phyloP scores from a whole-genome alignment of 768 basidiomycete species.

The Pisolithus sp. region DNA sequence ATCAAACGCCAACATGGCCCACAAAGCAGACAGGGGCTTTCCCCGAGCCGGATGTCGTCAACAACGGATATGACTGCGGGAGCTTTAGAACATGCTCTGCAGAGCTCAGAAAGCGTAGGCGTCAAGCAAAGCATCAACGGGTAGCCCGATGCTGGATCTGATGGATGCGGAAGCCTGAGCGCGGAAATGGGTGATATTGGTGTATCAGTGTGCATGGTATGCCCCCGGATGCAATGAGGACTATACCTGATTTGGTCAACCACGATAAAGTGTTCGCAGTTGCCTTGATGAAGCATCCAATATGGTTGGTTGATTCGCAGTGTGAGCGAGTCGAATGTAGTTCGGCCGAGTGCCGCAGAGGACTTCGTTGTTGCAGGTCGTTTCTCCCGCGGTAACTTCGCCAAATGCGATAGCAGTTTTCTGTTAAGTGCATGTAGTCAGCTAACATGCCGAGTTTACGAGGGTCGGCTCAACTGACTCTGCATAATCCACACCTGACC shows the following conservation, averaged over 20 bases:
- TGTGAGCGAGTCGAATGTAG: slow-evolving; percentile 45
- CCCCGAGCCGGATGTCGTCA: slow-evolving; percentile 68
- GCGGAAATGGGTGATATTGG: slow-evolving; percentile 3
- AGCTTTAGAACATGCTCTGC: slow-evolving; percentile 63
- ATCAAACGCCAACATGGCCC: slow-evolving; percentile 66
- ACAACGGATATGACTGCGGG: slow-evolving; percentile 64
- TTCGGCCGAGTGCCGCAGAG: slow-evolving; percentile 39
- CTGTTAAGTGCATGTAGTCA: slow-evolving; percentile 26
- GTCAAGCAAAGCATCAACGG: slow-evolving; percentile 64
- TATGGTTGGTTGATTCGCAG: slow-evolving; percentile 72
- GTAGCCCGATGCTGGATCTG: slow-evolving; percentile 53
- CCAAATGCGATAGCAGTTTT: slow-evolving; percentile 38
- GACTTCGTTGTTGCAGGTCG: slow-evolving; percentile 31
- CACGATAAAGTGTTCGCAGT: slow-evolving; percentile 75
- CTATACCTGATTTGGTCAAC: slow-evolving; percentile 65
- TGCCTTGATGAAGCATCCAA: slow-evolving; percentile 74
- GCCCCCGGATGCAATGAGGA: not conserved
- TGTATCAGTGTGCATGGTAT: not conserved
- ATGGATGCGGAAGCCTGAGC: slow-evolving; percentile 49
- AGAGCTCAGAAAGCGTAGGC: slow-evolving; percentile 54
- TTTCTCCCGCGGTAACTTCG: slow-evolving; percentile 27
- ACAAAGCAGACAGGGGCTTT: slow-evolving; percentile 74
- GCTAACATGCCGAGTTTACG: not conserved
- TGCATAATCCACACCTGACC: slow-evolving; percentile 47
- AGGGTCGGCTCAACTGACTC: slow-evolving; percentile 31